Evolutionary conservation across 805 yeast species (phyloP), one percentile per base, ranked within the genome.

Genomic region (Metschnikowia rubicola): DNA sequence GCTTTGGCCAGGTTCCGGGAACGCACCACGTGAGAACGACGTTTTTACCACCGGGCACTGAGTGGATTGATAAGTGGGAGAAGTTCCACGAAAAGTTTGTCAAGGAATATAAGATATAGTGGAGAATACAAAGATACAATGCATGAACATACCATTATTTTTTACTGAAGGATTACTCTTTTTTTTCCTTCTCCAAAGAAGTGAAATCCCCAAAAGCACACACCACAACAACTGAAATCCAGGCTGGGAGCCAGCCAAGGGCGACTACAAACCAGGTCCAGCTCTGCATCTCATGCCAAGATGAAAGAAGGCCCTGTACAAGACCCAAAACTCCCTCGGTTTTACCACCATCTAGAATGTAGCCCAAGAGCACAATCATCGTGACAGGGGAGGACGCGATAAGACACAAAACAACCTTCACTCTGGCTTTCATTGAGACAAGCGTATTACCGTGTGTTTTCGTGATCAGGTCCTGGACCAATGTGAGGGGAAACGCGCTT

Each of bases 21-120:
- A 90, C 97, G 4, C 86, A 77, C 71, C 99, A 94, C 64, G 78
- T 94, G 59, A 84, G 99, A 76, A 94, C 99, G 1, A 94, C 99
- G 0, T 94, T 94, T 73, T 75, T 94, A 61, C 96, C 99, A 11
- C 97, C 98, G 12, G 98, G 97, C 37, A 77, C 80, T 26, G 92
- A 88, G 58, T 89, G 97, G 89, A 88, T 90, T 55, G 76, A 79
- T 15, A 68, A 74, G 39, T 88, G 97, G 90, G 78, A 78, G 43
- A 67, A 70, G 13, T 94, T 94, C 79, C 99, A 94, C 70, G 70
- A 74, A 38, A 66, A 73, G 38, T 94, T 94, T 64, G 80, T 86
- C 67, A 61, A 68, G 12, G 70, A 79, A 59, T 88, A 80, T 54
- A 73, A 37, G 28, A 28, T 30, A 6, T 49, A 34, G 36, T 21